Conservation (phyloP, 2,329 filamentous ascomycete genomes). For the Xylariaceae sp. region DNA sequence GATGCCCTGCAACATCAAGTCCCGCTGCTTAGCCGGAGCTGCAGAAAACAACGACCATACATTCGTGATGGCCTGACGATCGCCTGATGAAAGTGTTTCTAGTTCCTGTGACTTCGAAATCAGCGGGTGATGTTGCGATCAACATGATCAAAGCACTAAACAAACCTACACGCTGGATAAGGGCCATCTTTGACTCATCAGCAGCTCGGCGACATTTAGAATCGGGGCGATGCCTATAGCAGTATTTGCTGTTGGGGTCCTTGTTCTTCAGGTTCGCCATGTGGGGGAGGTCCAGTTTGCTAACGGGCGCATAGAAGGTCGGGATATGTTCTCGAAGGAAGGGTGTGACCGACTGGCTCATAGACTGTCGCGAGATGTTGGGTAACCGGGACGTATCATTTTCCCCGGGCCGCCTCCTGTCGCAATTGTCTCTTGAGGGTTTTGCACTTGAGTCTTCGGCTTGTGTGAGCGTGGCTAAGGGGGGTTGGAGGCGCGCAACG, state of each 20-base stretch:
- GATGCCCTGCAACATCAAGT: slow-evolving; percentile 94
- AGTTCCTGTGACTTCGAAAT: slow-evolving; percentile 55
- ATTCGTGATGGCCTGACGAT: slow-evolving; percentile 93
- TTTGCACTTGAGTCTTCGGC: slow-evolving; percentile 22
- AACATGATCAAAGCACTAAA: background rate
- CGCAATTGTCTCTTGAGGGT: slow-evolving; percentile 42
- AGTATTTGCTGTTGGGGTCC: slow-evolving; percentile 79
- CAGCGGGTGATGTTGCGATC: background rate
- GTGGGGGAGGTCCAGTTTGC: slow-evolving; percentile 47
- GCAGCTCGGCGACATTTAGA: slow-evolving; percentile 88
- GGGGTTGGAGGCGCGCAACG: slow-evolving; percentile 14
- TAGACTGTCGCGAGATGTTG: slow-evolving; percentile 60
- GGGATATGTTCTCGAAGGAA: slow-evolving; percentile 91
- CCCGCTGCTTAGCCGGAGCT: slow-evolving; percentile 85
- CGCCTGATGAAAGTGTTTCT: slow-evolving; percentile 70
- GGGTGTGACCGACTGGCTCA: slow-evolving; percentile 73
- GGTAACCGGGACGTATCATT: slow-evolving; percentile 45
- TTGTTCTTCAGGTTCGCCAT: slow-evolving; percentile 36
- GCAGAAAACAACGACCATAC: slow-evolving; percentile 98
- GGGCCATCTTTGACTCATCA: slow-evolving; percentile 93
- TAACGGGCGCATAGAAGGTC: slow-evolving; percentile 75
- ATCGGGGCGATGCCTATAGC: slow-evolving; percentile 91
- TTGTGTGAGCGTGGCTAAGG: slow-evolving; percentile 13
- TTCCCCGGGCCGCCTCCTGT: slow-evolving; percentile 46
- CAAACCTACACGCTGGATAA: slow-evolving; percentile 71